These are phyloP conservation scores for Populus hybrid DNA, from an alignment of 441 rosid genomes.

Conservation along the genomic window DNA sequence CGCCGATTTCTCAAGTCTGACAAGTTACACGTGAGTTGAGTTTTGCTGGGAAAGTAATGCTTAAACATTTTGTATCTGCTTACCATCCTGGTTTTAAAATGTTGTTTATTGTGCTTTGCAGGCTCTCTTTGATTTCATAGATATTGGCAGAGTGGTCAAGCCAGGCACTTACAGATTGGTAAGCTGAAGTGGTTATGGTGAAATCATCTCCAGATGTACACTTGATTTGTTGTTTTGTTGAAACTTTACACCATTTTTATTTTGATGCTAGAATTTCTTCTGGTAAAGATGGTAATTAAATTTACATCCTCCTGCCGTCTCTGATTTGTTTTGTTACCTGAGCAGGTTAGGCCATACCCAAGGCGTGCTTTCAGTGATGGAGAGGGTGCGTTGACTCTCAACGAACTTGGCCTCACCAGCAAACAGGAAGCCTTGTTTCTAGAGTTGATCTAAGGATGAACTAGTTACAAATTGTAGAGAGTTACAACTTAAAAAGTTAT, in stretches of 20 bases:
- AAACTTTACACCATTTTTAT: background rate
- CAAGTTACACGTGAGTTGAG: slow-evolving; percentile 59
- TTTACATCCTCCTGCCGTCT: background rate
- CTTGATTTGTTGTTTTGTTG: background rate
- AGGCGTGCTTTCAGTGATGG: too few relatives aligned
- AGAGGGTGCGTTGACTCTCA: slow-evolving; percentile 59
- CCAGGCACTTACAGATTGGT: slow-evolving; percentile 93
- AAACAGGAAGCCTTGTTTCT: slow-evolving; percentile 97
- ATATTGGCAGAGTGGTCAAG: slow-evolving; percentile 77
- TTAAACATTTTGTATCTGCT: background rate
- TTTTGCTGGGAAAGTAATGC: background rate
- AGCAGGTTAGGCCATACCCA: slow-evolving; percentile 97
- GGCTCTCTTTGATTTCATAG: slow-evolving; percentile 93
- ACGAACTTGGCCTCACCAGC: slow-evolving; percentile 87
- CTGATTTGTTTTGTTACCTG: slow-evolving; percentile 15
- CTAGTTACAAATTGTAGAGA: slow-evolving; percentile 18
- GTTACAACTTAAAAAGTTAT: slow-evolving; percentile 6
- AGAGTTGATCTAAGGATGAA: slow-evolving; percentile 54
- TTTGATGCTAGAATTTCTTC: background rate
- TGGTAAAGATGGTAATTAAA: background rate
- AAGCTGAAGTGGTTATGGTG: slow-evolving; percentile 12
- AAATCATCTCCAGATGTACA: background rate
- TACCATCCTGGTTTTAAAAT: slow-evolving; percentile 15
- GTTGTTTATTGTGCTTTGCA: slow-evolving; percentile 34
- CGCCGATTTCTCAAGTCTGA: slow-evolving; percentile 85